These are phyloP conservation scores for Hippophae rhamnoides DNA, from an alignment of 306 rosid species.

Conservation along the genomic window DNA sequence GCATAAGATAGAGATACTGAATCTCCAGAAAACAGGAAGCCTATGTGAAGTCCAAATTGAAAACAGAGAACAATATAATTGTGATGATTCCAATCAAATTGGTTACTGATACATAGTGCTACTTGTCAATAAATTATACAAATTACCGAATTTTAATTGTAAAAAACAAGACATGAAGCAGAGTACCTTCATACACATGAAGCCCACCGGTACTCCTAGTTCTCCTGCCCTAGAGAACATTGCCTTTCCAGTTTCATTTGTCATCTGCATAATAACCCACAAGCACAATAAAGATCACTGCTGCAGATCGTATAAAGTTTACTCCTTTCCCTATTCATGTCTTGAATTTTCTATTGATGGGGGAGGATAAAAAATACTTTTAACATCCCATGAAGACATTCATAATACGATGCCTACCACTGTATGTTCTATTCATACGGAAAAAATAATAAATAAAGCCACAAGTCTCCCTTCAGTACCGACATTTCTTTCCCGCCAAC, in stretches of 20 bases:
- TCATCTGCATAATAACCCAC: constrained; percentile 48
- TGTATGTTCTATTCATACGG: background rate
- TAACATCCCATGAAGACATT: background rate
- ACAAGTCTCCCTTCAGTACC: background rate
- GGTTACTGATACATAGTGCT: too few relatives aligned
- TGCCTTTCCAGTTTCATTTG: constrained; percentile 70
- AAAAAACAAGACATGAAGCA: background rate
- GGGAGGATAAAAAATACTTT: background rate
- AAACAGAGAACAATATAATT: too few relatives aligned
- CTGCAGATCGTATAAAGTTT: background rate
- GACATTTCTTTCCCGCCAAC: background rate
- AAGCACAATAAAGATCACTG: background rate
- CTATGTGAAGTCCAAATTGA: background rate
- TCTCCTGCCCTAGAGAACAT: constrained; percentile 71
- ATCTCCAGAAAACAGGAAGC: background rate
- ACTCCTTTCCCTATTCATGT: background rate
- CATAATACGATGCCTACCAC: background rate
- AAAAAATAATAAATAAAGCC: background rate
- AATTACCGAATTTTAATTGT: too few relatives aligned
- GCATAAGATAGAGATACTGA: background rate
- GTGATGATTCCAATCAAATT: too few relatives aligned
- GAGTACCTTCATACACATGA: constrained; percentile 82
- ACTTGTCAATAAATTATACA: too few relatives aligned
- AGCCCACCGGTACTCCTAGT: constrained; percentile 70
- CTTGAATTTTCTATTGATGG: background rate